phyloP scores from a whole-genome alignment of 306 rosid genomes.

The Styphnolobium japonicum region DNA sequence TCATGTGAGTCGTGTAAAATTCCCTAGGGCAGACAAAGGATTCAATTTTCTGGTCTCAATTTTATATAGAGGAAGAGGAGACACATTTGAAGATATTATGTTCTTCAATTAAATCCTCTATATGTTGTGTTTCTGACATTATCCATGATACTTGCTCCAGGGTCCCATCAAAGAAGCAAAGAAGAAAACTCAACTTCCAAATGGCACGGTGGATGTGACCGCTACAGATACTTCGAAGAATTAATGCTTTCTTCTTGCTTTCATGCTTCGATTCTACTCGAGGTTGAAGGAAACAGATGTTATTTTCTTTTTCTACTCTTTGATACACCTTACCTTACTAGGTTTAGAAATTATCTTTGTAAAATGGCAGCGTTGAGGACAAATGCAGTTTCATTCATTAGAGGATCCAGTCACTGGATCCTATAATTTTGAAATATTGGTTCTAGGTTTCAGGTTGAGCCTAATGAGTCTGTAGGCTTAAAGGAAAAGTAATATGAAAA shows the following conservation, averaged over 20 bases:
- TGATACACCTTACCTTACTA: not conserved
- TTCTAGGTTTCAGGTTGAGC: not conserved
- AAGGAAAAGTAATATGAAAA: not conserved
- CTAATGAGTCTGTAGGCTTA: not conserved
- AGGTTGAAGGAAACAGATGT: not conserved
- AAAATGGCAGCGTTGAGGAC: not conserved
- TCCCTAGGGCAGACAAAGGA: not conserved
- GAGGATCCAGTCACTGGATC: not conserved
- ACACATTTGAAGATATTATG: not conserved
- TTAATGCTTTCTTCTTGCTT: not conserved
- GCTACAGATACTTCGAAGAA: constrained; percentile 22
- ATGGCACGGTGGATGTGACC: constrained; percentile 3
- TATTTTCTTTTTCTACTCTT: not conserved
- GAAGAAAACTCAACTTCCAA: constrained; percentile 40
- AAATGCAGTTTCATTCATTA: not conserved
- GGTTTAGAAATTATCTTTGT: not conserved
- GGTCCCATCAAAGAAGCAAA: constrained; percentile 25
- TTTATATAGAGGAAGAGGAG: not conserved
- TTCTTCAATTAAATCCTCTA: not conserved
- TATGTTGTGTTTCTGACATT: constrained; percentile 15
- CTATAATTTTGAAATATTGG: constrained; percentile 9
- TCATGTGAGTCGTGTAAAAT: not conserved
- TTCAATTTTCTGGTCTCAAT: constrained; percentile 5
- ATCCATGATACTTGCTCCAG: constrained; percentile 42
- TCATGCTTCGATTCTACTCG: not conserved